Evolutionary conservation across 1,139 yeast genomes (phyloP), one percentile per base, ranked within the genome.

Genomic region (Suhomyces terraborum): DNA sequence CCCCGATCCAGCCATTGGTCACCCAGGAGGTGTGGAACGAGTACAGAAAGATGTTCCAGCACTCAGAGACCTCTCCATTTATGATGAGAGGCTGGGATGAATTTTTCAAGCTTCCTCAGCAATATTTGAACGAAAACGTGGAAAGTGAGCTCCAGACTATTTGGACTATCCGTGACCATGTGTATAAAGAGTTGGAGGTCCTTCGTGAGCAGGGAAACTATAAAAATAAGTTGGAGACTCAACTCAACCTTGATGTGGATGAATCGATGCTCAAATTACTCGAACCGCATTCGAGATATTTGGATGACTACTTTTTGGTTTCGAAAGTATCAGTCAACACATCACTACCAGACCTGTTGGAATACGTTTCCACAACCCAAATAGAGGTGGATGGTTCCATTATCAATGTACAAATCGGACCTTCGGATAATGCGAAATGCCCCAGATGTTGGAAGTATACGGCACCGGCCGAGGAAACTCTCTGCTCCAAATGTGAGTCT

Each of bases 401-500:
- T 1, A 51, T 77, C 3, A 48, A 51, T 1, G 61, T 79, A 5
- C 53, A 66, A 9, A 73, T 80, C 6, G 59, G 65, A 8, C 73
- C 71, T 4, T 76, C 88, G 0, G 49, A 62, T 0, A 57, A 65
- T 4, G 64, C 66, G 39, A 88, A 88, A 55, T 93, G 98, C 59
- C 95, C 96, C 2, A 75, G 98, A 56, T 93, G 98, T 62, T 93
- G 98, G 98, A 88, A 88, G 55, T 82, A 66, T 55, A 77, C 78
- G 12, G 71, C 95, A 0, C 60, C 59, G 0, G 54, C 50, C 1
- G 80, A 74, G 33, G 80, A 79, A 12, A 57, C 58, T 2, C 67
- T 91, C 23, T 93, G 98, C 59, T 44, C 45, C 0, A 77, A 94
- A 51, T 91, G 98, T 64, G 79, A 75, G 8, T 39, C 48, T 0